Conservation (phyloP, 2,329 filamentous ascomycete genomes). For the Botrytis deweyae region DNA sequence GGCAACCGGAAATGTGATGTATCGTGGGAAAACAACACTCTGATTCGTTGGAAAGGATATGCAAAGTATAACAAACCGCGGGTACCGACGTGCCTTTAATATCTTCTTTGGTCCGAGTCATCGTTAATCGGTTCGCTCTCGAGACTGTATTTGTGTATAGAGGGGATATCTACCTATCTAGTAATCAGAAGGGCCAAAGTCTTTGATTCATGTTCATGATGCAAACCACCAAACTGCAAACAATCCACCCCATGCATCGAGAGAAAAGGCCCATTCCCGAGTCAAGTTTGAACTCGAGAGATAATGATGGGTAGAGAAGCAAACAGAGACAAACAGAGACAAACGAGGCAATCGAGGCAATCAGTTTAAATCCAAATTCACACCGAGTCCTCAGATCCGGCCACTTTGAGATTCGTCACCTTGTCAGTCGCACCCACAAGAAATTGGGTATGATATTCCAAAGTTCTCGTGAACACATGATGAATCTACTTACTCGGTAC, state of each 20-base stretch:
- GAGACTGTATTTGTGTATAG: neutral
- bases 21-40: neutral
- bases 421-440: neutral
- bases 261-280: neutral
- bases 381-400: neutral
- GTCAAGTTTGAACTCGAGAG: neutral
- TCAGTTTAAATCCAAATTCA: neutral
- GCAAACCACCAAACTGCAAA: neutral
- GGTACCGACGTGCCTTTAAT: conserved; percentile 6
- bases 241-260: neutral
- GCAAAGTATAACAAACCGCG: conserved; percentile 13
- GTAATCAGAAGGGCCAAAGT: neutral
- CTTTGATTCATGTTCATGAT: neutral
- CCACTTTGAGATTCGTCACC: neutral
- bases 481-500: neutral
- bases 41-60: conserved; percentile 17
- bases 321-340: neutral
- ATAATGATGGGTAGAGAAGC: neutral
- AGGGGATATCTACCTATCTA: neutral
- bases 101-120: conserved; percentile 8
- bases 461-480: conserved; percentile 4
- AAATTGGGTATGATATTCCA: neutral
- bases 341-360: neutral
- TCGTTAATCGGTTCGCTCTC: neutral
- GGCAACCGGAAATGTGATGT: conserved; percentile 12